These are phyloP conservation scores for Gracilaria gracilis DNA, from an alignment of 23 red algal species.

Conservation along the genomic window DNA sequence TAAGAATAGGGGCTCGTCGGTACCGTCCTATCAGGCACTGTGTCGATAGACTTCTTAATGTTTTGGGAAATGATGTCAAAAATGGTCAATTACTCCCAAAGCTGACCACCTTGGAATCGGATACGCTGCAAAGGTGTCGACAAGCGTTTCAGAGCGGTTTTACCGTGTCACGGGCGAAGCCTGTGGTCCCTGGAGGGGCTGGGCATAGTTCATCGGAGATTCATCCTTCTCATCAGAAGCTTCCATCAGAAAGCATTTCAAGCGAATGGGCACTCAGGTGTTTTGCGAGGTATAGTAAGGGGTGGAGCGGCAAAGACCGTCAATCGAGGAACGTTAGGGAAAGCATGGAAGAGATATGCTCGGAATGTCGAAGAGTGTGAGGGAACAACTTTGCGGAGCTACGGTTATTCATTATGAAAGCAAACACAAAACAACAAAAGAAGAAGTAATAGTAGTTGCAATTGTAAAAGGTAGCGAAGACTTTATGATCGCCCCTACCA, in stretches of 20 bases:
- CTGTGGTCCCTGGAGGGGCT: background rate
- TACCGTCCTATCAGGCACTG: constrained; percentile 7
- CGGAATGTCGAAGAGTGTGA: too few species aligned
- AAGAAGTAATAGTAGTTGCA: too few species aligned
- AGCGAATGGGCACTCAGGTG: background rate
- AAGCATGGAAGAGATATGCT: too few species aligned
- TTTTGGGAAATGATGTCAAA: constrained; percentile 1
- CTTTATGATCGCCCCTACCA: too few species aligned
- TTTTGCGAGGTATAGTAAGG: background rate
- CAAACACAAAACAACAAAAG: too few species aligned
- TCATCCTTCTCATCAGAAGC: constrained; percentile 31
- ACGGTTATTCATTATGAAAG: too few species aligned
- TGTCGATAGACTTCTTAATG: constrained; percentile 27
- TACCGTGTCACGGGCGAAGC: background rate
- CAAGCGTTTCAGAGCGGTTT: background rate
- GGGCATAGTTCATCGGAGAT: background rate
- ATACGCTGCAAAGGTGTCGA: constrained; percentile 4
- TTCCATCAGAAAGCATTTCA: constrained; percentile 2
- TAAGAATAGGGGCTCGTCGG: constrained; percentile 47
- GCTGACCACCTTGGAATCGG: background rate
- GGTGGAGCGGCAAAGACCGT: background rate
- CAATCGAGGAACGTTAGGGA: too few species aligned
- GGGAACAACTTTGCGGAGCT: too few species aligned
- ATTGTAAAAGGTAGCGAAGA: too few species aligned
- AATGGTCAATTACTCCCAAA: constrained; percentile 20